These are phyloP conservation scores for Fomitopsis betulina DNA, from an alignment of 1,284 basidiomycete species.

Conservation along the genomic window DNA sequence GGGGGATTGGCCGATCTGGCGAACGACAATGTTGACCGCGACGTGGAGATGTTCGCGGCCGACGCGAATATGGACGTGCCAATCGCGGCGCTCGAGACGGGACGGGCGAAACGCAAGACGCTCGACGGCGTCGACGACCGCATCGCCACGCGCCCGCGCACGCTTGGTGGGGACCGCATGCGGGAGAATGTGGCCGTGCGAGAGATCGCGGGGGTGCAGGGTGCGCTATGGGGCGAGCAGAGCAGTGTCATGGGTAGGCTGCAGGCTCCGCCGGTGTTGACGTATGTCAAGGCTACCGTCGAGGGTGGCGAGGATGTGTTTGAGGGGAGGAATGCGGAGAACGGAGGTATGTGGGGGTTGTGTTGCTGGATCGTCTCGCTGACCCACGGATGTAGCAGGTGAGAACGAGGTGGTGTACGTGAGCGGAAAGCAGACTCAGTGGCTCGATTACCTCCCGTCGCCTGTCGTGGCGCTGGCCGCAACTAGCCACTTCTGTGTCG, in stretches of 20 bases:
- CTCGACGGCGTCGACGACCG: conserved; percentile 43
- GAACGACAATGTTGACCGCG: conserved; percentile 13
- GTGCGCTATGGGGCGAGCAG: conserved; percentile 13
- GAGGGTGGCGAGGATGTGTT: conserved; percentile 67
- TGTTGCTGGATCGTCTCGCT: background rate
- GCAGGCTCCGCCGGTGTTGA: conserved; percentile 51
- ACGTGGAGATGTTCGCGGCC: conserved; percentile 15
- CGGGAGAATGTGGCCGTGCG: conserved; percentile 46
- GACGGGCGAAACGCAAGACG: conserved; percentile 47
- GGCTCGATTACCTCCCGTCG: conserved; percentile 84
- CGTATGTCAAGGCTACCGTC: conserved; percentile 50
- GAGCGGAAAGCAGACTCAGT: conserved; percentile 66
- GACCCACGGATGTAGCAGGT: conserved; percentile 29
- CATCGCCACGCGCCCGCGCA: conserved; percentile 44
- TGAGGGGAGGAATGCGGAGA: conserved; percentile 78
- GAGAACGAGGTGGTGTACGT: conserved; percentile 67
- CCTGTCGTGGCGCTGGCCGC: conserved; percentile 65
- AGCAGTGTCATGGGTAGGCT: conserved; percentile 30
- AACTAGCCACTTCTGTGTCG: conserved; percentile 68
- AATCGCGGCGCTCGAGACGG: conserved; percentile 39
- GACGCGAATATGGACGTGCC: conserved; percentile 48
- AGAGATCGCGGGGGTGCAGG: conserved; percentile 37
- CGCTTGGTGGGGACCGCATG: conserved; percentile 67
- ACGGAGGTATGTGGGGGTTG: conserved; percentile 41
- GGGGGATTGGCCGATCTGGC: conserved; percentile 13